Conservation (phyloP, 257 asterid species). For the Mentha longifolia region DNA sequence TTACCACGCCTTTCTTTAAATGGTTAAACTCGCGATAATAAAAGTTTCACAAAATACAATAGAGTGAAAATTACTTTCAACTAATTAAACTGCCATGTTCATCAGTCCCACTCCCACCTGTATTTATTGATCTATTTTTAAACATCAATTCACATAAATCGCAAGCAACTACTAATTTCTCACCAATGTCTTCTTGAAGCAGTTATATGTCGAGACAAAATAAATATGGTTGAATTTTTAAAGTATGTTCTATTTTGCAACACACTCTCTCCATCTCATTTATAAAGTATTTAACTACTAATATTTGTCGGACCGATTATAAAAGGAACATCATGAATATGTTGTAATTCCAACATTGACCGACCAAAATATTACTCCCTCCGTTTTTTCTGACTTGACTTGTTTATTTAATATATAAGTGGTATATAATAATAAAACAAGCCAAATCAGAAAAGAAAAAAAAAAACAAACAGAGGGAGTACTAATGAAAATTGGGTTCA, state of each 20-base stretch:
- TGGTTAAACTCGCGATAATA: background rate
- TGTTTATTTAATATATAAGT: too few species aligned
- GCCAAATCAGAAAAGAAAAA: too few species aligned
- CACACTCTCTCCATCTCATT: too few species aligned
- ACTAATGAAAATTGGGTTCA: too few species aligned
- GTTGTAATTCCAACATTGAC: background rate
- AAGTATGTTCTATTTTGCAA: background rate
- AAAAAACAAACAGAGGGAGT: too few species aligned
- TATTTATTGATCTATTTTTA: slow-evolving; percentile 9
- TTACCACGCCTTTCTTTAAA: background rate
- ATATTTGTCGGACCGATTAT: too few species aligned
- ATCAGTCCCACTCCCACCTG: background rate
- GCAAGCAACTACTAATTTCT: background rate
- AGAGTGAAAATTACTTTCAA: background rate
- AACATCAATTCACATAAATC: background rate
- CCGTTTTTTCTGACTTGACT: too few species aligned
- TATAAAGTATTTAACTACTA: too few species aligned
- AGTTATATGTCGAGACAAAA: background rate
- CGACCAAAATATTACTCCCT: too few species aligned
- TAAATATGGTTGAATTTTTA: background rate
- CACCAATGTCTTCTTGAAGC: background rate
- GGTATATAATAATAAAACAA: too few species aligned
- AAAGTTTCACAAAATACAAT: background rate
- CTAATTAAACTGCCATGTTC: too few species aligned
- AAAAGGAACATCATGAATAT: background rate